Base-by-base conservation (phyloP, 257 asterid species). In the Plantago ovata region DNA sequence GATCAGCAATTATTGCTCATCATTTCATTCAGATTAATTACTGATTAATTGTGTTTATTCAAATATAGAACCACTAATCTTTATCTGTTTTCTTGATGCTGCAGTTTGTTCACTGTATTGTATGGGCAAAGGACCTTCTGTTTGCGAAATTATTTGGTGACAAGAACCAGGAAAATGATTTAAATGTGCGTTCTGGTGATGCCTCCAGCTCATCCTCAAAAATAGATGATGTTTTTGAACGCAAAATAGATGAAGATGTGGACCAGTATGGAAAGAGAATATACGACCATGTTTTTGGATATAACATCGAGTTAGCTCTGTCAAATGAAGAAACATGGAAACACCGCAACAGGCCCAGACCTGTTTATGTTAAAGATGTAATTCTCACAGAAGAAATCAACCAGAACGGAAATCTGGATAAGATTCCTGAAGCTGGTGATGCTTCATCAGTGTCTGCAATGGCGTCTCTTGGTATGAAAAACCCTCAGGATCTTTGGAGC, bases 91-190 rank as follows among this genome's bases (percentile, higher is more conserved):
- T 69, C 61, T 61, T 71, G 56, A 33, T 67, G 49, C 71, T 75
- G 75, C 89, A 93, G 99, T 93, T 89, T 77, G 95, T 93, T 60
- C 99, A 93, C 79, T 89, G 99, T 70, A 75, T 93, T 42, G 99
- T 93, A 53, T 93, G 99, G 99, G 99, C 95, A 22, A 93, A 93
- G 77, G 99, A 93, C 72, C 86, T 93, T 70, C 94, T 93, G 52
- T 93, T 93, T 77, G 87, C 96, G 38, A 93, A 93, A 77, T 72
- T 93, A 59, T 83, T 89, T 76, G 99, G 99, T 63, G 95, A 93
- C 76, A 82, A 69, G 73, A 89, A 80, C 72, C 96, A 81, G 84
- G 99, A 74, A 15, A 89, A 93, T 68, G 99, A 93, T 76, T 71
- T 93, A 67, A 86, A 89, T 21, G 96, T 84, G 54, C 95, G 77